phyloP scores from a whole-genome alignment of 768 basidiomycete species.

The Leccinum imitatum region DNA sequence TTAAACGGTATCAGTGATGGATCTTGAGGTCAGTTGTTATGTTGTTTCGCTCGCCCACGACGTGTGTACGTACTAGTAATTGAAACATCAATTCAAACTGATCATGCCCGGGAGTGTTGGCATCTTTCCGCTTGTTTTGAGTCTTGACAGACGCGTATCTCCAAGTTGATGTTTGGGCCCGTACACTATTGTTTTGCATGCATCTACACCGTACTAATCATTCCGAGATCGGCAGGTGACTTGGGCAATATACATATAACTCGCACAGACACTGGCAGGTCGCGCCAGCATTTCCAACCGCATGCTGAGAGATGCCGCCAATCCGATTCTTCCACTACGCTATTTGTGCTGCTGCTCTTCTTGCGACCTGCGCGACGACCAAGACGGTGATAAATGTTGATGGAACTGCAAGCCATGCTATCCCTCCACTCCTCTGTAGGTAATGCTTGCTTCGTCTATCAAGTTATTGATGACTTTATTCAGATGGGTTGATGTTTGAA shows the following conservation, averaged over 20 bases:
- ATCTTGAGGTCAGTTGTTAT: background rate
- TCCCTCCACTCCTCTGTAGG: conserved; percentile 55
- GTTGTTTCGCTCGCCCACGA: too few relatives aligned
- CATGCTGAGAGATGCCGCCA: conserved; percentile 14
- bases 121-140: background rate
- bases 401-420: conserved; percentile 48
- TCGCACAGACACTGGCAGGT: background rate
- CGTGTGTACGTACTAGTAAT: too few relatives aligned
- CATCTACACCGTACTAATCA: too few relatives aligned
- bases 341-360: conserved; percentile 1
- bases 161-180: background rate
- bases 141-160: background rate
- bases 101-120: background rate
- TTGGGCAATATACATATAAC: background rate
- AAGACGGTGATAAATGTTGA: conserved; percentile 40
- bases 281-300: background rate
- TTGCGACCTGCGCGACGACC: conserved; percentile 9
- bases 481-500: conserved; percentile 64
- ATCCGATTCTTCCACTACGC: background rate
- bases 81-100: background rate
- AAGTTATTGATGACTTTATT: background rate
- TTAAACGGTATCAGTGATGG: background rate
- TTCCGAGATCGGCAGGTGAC: background rate
- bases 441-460: conserved; percentile 1
- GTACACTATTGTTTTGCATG: background rate